Evolutionary conservation across 2,329 filamentous ascomycete species (phyloP), one percentile per base, ranked within the genome.

Genomic region (Xylaria sp.): DNA sequence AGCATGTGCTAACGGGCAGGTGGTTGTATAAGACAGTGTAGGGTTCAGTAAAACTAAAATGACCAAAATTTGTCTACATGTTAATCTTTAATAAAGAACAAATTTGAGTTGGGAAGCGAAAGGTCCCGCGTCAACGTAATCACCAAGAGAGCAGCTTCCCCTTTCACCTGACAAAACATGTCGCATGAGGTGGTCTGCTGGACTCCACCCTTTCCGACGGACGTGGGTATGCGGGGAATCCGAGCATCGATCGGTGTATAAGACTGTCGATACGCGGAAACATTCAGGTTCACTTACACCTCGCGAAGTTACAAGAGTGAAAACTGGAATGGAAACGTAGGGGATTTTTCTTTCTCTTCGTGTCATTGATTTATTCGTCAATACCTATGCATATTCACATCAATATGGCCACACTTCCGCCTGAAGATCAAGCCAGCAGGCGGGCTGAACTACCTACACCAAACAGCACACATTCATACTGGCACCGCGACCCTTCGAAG

Each of bases 401-500:
- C 55, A 48, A 44, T 28, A 32, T 68, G 20, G 18, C 54, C 41
- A 1, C 34, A 32, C 41, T 56, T 2, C 50, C 66, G 25, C 59
- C 70, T 0, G 58, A 57, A 3, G 57, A 55, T 15, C 34, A 58
- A 41, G 64, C 58, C 23, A 32, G 73, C 23, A 18, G 73, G 81
- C 70, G 57, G 6, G 69, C 87, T 0, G 86, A 84, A 58, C 84
- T 93, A 23, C 92, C 92, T 2, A 88, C 87, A 2, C 80, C 83
- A 2, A 83, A 87, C 48, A 88, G 90, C 50, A 91, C 89, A 3
- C 77, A 80, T 32, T 92, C 92, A 0, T 94, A 92, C 83, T 95
- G 92, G 92, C 91, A 92, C 76, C 86, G 84, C 62, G 85, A 91
- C 68, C 91, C 91, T 0, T 92, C 90, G 3, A 76, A 85, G 62